These are phyloP conservation scores for Wickerhamomyces bisporus DNA, from an alignment of 805 yeast species.

Conservation along the genomic window DNA sequence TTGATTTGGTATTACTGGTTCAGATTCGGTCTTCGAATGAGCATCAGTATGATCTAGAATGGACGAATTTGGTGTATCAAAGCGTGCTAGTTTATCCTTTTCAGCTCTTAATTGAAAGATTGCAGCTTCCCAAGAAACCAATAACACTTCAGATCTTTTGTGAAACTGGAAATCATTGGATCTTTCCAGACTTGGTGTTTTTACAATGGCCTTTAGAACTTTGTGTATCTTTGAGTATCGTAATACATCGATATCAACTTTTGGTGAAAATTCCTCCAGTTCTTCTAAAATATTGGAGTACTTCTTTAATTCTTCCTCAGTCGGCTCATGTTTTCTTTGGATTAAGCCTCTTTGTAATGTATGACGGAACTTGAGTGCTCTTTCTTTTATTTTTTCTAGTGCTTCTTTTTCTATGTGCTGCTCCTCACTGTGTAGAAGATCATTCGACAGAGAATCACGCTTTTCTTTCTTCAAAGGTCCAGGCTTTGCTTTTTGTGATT, in stretches of 20 bases:
- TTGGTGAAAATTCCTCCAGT: slow-evolving; percentile 34
- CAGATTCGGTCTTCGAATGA: background rate
- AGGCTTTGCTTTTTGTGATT: no score
- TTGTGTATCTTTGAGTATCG: slow-evolving; percentile 45
- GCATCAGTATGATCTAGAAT: slow-evolving; percentile 1
- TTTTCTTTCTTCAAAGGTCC: no score
- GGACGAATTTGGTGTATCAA: slow-evolving; percentile 16
- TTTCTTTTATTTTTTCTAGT: slow-evolving; percentile 1
- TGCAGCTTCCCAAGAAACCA: slow-evolving; percentile 36
- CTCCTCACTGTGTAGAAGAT: background rate
- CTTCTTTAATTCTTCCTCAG: slow-evolving; percentile 31
- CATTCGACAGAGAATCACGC: no score
- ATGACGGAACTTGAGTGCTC: slow-evolving; percentile 32
- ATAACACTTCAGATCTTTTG: slow-evolving; percentile 36
- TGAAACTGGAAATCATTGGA: slow-evolving; percentile 42
- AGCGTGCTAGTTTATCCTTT: slow-evolving; percentile 10
- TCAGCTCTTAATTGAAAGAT: slow-evolving; percentile 34
- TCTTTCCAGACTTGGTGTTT: slow-evolving; percentile 34
- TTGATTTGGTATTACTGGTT: no score
- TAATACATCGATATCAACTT: slow-evolving; percentile 34
- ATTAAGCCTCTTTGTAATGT: slow-evolving; percentile 44
- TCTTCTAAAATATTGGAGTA: slow-evolving; percentile 31
- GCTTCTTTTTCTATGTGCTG: background rate
- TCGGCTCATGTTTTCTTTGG: slow-evolving; percentile 36
- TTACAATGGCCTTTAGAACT: slow-evolving; percentile 43